Evolutionary conservation across 2,329 filamentous ascomycete genomes (phyloP).

Genomic region (Penicillium sclerotiorum): DNA sequence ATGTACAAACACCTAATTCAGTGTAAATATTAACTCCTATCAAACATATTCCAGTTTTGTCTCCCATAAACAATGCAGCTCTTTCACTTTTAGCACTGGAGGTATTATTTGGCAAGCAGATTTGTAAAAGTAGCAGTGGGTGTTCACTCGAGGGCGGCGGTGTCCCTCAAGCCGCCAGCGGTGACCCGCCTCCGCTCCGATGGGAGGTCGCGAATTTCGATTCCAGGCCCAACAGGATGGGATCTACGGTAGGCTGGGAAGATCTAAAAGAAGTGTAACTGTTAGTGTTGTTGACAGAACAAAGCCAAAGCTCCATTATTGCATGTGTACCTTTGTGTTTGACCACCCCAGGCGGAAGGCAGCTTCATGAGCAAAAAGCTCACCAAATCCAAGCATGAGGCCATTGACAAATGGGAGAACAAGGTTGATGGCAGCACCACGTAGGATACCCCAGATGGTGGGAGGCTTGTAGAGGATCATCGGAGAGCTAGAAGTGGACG

Average conservation of each 20-base stretch:
- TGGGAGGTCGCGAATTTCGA: slow-evolving; percentile 74
- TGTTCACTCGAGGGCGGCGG: slow-evolving; percentile 46
- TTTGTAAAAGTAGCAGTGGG: neutral
- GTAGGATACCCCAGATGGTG: slow-evolving; percentile 79
- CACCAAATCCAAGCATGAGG: slow-evolving; percentile 96
- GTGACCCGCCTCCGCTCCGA: slow-evolving; percentile 55
- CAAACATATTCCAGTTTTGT: slow-evolving; percentile 23
- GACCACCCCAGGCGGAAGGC: slow-evolving; percentile 93
- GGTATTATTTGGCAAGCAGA: neutral
- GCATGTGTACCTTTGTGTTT: slow-evolving; percentile 79
- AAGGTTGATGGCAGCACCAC: slow-evolving; percentile 94
- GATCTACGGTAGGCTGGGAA: slow-evolving; percentile 64
- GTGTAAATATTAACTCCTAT: slow-evolving; percentile 19
- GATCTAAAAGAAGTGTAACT: slow-evolving; percentile 44
- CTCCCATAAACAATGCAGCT: slow-evolving; percentile 19
- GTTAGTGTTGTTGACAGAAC: neutral
- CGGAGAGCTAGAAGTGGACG: slow-evolving; percentile 41
- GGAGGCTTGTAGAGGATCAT: slow-evolving; percentile 78
- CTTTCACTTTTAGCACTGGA: neutral
- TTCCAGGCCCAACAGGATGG: slow-evolving; percentile 74
- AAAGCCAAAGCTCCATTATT: neutral
- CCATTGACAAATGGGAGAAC: slow-evolving; percentile 94
- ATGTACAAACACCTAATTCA: slow-evolving; percentile 34
- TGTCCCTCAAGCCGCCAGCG: slow-evolving; percentile 62
- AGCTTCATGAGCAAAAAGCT: slow-evolving; percentile 93